phyloP scores from a whole-genome alignment of 192 early-diverging fungal species.

The Pilaira anomala region DNA sequence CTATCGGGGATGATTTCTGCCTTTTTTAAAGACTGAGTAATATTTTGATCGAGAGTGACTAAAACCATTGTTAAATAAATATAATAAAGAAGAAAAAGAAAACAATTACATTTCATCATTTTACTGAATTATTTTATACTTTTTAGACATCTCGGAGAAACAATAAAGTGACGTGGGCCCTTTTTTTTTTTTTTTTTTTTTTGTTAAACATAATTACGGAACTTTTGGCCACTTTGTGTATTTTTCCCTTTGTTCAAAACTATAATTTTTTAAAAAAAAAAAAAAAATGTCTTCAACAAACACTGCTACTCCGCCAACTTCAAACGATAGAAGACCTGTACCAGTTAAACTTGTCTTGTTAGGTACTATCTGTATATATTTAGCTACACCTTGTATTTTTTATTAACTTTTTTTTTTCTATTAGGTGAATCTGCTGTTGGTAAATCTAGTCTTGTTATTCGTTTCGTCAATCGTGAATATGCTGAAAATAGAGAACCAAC shows the following conservation, averaged over 20 bases:
- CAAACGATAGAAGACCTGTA: too few relatives aligned
- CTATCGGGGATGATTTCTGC: not conserved
- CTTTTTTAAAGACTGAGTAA: not conserved
- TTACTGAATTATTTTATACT: not conserved
- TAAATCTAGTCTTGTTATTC: conserved; percentile 92
- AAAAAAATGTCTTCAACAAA: too few relatives aligned
- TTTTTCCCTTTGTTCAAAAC: too few relatives aligned
- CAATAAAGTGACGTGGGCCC: not conserved
- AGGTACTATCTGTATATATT: conserved; percentile 37
- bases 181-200: too few relatives aligned
- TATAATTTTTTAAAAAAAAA: too few relatives aligned
- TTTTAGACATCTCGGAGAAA: not conserved
- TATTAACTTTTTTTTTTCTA: not conserved
- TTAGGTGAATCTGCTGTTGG: conserved; percentile 91
- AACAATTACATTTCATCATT: not conserved
- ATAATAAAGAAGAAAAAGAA: not conserved
- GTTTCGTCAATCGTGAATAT: conserved; percentile 97
- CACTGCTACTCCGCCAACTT: too few relatives aligned
- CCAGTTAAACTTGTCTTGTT: conserved; percentile 93
- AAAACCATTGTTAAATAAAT: not conserved
- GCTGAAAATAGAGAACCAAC: conserved; percentile 97
- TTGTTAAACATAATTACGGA: too few relatives aligned
- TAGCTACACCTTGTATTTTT: not conserved
- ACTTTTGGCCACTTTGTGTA: too few relatives aligned
- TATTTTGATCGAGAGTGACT: not conserved